These are phyloP conservation scores for Tolypocladium sp. DNA, from an alignment of 2,329 filamentous ascomycete species.

Conservation along the genomic window DNA sequence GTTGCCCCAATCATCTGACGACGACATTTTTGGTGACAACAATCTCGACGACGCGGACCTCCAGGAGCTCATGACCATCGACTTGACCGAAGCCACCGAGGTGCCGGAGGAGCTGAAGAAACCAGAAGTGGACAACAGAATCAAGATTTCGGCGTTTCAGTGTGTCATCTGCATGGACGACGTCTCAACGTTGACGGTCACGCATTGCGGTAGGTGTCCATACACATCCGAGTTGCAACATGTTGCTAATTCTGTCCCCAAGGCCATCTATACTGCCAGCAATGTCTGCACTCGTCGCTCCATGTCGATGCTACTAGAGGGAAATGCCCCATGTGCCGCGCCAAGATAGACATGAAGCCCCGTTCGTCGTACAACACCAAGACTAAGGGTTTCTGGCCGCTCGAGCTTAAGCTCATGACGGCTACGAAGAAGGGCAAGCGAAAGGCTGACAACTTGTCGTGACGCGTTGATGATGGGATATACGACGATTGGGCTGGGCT, in stretches of 20 bases:
- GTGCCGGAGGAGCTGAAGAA: conserved; percentile 33
- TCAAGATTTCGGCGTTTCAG: conserved; percentile 48
- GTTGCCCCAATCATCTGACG: conserved; percentile 6
- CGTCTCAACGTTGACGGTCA: conserved; percentile 48
- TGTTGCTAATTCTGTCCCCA: neutral
- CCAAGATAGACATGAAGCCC: conserved; percentile 43
- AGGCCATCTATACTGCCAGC: conserved; percentile 58
- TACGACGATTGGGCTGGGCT: neutral
- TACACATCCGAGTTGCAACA: neutral
- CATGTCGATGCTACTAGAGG: conserved; percentile 45
- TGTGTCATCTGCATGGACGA: conserved; percentile 63
- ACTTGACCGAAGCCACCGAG: conserved; percentile 30
- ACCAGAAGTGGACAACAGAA: conserved; percentile 36
- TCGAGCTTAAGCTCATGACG: conserved; percentile 56
- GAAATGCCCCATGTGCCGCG: conserved; percentile 55
- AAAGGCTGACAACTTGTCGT: conserved; percentile 20
- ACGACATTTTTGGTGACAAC: conserved; percentile 18
- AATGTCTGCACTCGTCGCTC: conserved; percentile 52
- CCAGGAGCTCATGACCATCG: conserved; percentile 21
- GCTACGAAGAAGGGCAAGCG: conserved; percentile 40
- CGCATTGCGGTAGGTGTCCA: conserved; percentile 51
- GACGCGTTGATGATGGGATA: conserved; percentile 1
- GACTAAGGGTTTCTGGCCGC: conserved; percentile 45
- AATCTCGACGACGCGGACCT: conserved; percentile 7
- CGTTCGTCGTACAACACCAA: conserved; percentile 30